Base-by-base conservation (phyloP, 441 rosid genomes). In the Adansonia rubrostipa region DNA sequence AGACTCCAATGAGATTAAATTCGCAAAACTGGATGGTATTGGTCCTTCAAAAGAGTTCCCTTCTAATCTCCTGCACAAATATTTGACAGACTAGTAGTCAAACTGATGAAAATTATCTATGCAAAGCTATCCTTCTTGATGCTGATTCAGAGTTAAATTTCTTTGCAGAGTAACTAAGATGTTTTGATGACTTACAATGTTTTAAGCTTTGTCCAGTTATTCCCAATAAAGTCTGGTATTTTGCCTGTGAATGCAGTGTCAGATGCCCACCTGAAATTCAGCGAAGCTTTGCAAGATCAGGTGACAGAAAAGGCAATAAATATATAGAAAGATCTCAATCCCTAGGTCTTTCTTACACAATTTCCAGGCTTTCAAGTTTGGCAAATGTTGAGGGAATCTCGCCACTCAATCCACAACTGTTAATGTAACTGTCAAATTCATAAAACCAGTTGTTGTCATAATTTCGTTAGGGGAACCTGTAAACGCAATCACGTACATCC, bases 31-130 rank as follows among this genome's bases (percentile, higher is more conserved):
- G 3, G 90, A 84, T 56, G 98, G 97, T 73, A 93, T 81, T 28
- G 97, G 85, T 57, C 98, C 94, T 67, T 79, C 83, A n/a, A 91
- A 86, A 79, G 87, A 82, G 80, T 88, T 92, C 53, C 98, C 98
- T 79, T 89, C 80, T 76, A 91, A 71, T 81, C 91, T 75, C 89
- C 98, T 93, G 82, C 81, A 84, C 66, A 11, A 68, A 83, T 78
- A 77, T 68, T 36, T 22, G 60, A 70, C 58, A 17, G 63, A 33
- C n/a, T 54, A 33, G 28, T 28, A 28, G 33, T 54, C 75, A 71
- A 50, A 70, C 58, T 14, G 7, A 54, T 54, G 63, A 71, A 54
- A 71, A 5, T 28, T 28, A 9, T 17, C n/a, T 54, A 71, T 14
- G 33, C 9, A 54, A 40, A n/a, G 15, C 20, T 50, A 70, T 22